A percentile compares a stretch with the other conserved stretches of the same genome.
Evolutionary conservation across 345 rosid genomes (phyloP).

Genomic region (Atalantia buxifolia): DNA sequence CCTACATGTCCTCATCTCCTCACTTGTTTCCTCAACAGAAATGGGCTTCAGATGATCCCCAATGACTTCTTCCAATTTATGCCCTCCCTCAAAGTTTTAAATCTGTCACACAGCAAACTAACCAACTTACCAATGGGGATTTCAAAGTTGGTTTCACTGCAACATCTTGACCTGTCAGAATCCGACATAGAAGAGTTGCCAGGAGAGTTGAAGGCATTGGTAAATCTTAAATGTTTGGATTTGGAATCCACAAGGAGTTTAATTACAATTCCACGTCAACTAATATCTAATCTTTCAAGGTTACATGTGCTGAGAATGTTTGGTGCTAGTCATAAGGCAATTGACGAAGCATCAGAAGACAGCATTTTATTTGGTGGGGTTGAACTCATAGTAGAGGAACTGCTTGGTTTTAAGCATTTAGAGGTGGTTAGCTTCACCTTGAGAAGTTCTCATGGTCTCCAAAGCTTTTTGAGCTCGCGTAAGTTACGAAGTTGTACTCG

Average conservation of each 20-base stretch:
- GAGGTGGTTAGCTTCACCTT: neutral
- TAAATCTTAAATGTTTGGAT: too few species aligned
- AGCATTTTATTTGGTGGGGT: too few species aligned
- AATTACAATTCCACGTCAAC: neutral
- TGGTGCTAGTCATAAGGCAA: too few species aligned
- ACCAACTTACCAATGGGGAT: too few species aligned
- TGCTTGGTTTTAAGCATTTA: conserved; percentile 1
- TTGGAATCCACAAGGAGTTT: too few species aligned
- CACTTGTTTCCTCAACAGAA: too few species aligned
- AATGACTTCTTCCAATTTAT: conserved; percentile 16
- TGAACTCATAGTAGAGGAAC: neutral
- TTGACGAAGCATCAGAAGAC: too few species aligned
- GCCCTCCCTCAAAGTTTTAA: conserved; percentile 21
- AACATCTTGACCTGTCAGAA: conserved; percentile 26
- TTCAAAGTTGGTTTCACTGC: conserved; percentile 12
- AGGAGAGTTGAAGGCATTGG: too few species aligned
- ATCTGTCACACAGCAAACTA: too few species aligned
- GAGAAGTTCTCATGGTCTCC: neutral
- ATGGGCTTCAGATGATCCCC: neutral
- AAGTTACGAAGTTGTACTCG: neutral
- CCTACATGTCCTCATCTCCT: neutral
- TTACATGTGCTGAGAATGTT: neutral
- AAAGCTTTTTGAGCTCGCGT: neutral
- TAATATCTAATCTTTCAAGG: neutral
- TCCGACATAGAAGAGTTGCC: too few species aligned